Base-by-base conservation (phyloP, 805 yeast genomes). In the Teunomyces tritomae region DNA sequence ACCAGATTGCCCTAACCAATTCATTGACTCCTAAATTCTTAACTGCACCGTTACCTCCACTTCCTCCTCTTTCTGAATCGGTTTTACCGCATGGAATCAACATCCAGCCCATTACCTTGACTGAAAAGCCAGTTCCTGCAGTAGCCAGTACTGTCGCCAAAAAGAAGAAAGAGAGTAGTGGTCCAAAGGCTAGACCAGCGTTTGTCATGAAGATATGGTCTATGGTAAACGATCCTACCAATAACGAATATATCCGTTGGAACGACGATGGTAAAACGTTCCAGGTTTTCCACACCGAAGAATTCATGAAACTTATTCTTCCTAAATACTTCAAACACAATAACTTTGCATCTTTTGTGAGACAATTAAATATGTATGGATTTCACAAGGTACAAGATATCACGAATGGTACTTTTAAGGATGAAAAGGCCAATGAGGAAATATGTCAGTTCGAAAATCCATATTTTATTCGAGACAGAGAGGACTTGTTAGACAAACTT, bases 351-450 rank as follows among this genome's bases (percentile, higher is more conserved):
- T 84, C 94, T 28, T 94, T 94, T 76, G 98, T 94, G 11, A 82
- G 99, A 52, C 99, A 92, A 64, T 76, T 92, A 59, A 92, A 92
- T 68, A 92, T 94, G 99, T 94, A 94, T 64, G 99, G 99, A 8
- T 94, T 97, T 97, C 98, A 91, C 71, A 94, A 94, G 68, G 94
- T 94, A 3, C 99, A 94, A 67, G 98, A 94, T 67, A 82, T 91
- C 17, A 87, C 71, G 48, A 78, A 86, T 24, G 97, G 95, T 2
- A 78, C 91, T 4, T 68, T 83, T 49, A 61, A 61, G 40, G 73
- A 78, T 47, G 70, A 67, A 34, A 75, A 71, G 48, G 49, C 48
- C n/a, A 68, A 70, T 36, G 97, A 91, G 48, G 98, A 94, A 59
- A 78, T 83, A 47, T 85, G 91, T 87, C 95, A 90, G 66, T 94